Percentiles rank a stretch among this genome's conserved stretches.
phyloP scores from a whole-genome alignment of 2,329 filamentous ascomycete genomes.

The Colletotrichum lupini region DNA sequence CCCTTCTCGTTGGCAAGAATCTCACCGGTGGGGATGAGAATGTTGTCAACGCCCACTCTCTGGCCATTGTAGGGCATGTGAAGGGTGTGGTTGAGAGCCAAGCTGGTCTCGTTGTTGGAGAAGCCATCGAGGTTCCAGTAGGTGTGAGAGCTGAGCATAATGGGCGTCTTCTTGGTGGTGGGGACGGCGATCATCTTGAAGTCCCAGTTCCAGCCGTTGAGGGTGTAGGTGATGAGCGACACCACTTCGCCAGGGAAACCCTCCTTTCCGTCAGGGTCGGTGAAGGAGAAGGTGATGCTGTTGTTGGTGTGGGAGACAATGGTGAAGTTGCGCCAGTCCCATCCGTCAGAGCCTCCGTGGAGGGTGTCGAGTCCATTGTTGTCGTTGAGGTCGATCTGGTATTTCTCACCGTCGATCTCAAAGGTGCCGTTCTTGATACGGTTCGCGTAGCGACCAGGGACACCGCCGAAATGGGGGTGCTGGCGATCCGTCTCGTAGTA shows the following conservation, averaged over 20 bases:
- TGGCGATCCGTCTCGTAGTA: constrained; percentile 73
- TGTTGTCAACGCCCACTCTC: constrained; percentile 75
- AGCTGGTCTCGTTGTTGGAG: constrained; percentile 75
- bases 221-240: constrained; percentile 78
- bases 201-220: constrained; percentile 75
- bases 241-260: constrained; percentile 84
- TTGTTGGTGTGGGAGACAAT: constrained; percentile 73
- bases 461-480: constrained; percentile 78
- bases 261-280: constrained; percentile 78
- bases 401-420: constrained; percentile 71
- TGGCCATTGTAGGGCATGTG: constrained; percentile 79
- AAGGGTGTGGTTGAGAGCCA: constrained; percentile 77
- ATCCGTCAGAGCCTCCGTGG: constrained; percentile 77
- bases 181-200: constrained; percentile 78
- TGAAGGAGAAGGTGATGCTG: constrained; percentile 80
- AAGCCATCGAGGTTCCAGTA: constrained; percentile 91
- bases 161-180: constrained; percentile 80
- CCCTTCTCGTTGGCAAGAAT: constrained; percentile 76
- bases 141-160: constrained; percentile 80
- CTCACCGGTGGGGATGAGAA: constrained; percentile 80
- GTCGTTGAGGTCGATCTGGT: constrained; percentile 72
- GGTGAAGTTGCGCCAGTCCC: constrained; percentile 84
- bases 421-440: constrained; percentile 83
- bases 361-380: constrained; percentile 72
- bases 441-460: constrained; percentile 83